Conservation (phyloP, 768 basidiomycete genomes). For the Rhizopogon sp. region DNA sequence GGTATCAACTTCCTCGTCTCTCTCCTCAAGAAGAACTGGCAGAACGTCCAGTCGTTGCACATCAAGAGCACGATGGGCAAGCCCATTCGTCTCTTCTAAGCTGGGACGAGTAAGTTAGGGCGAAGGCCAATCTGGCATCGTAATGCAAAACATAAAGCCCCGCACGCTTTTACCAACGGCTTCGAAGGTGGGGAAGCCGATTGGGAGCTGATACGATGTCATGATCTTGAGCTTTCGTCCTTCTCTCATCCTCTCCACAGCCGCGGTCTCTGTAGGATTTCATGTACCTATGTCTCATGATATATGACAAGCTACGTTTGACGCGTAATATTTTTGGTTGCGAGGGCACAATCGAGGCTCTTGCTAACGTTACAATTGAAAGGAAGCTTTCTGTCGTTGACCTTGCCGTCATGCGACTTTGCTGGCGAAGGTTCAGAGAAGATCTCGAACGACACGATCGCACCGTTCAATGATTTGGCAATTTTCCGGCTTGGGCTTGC, state of each 20-base stretch:
- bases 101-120: conserved; percentile 8
- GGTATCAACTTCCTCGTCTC: conserved; percentile 99
- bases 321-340: background rate
- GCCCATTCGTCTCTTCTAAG: conserved; percentile 89
- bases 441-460: background rate
- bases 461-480: background rate
- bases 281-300: conserved; percentile 14
- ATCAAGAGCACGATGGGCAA: conserved; percentile 99
- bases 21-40: conserved; percentile 99
- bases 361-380: background rate
- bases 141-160: conserved; percentile 93
- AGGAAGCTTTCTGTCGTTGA: background rate
- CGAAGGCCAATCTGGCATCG: conserved; percentile 30
- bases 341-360: background rate
- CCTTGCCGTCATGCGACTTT: background rate
- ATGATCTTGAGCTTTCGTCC: conserved; percentile 18
- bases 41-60: conserved; percentile 98
- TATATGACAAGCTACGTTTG: conserved; percentile 2
- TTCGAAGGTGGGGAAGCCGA: conserved; percentile 63
- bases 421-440: background rate
- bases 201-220: conserved; percentile 79
- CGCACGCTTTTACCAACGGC: conserved; percentile 99
- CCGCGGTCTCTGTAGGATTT: conserved; percentile 5
- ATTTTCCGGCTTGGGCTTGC: background rate
- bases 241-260: conserved; percentile 1